These are phyloP conservation scores for Yamadazyma kanchanaburiensis DNA, from an alignment of 1,139 yeast genomes.

Conservation along the genomic window DNA sequence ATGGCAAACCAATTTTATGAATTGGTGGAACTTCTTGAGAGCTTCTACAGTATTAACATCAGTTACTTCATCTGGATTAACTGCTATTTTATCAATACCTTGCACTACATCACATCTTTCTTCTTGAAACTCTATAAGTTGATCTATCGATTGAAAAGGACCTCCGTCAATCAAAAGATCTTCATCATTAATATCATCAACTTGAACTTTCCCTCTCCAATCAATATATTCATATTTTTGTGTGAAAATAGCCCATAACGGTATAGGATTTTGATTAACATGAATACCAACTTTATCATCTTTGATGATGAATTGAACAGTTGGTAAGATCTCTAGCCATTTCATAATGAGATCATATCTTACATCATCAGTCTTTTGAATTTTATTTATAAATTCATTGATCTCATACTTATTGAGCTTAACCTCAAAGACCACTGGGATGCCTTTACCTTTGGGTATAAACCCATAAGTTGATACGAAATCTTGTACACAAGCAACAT, in stretches of 20 bases:
- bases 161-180: conserved; percentile 5
- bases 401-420: conserved; percentile 7
- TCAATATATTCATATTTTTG: conserved; percentile 9
- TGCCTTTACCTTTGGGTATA: conserved; percentile 33
- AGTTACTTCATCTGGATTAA: conserved; percentile 7
- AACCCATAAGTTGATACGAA: conserved; percentile 61
- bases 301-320: conserved; percentile 18
- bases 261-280: conserved; percentile 12
- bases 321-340: conserved; percentile 26
- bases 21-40: conserved; percentile 6
- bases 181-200: conserved; percentile 6
- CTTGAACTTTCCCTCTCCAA: conserved; percentile 6
- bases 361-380: conserved; percentile 10
- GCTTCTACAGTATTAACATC: conserved; percentile 7
- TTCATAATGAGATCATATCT: conserved; percentile 16
- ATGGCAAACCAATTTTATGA: conserved; percentile 8
- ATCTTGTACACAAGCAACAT: conserved; percentile 12
- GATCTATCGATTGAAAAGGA: conserved; percentile 6
- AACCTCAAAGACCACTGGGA: conserved; percentile 10
- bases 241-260: conserved; percentile 15
- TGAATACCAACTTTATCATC: conserved; percentile 16
- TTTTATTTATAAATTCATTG: conserved; percentile 9
- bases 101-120: conserved; percentile 21
- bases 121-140: conserved; percentile 22
- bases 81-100: conserved; percentile 18